These are phyloP conservation scores for Crataegus laevigata DNA, from an alignment of 306 rosid genomes.

Conservation along the genomic window DNA sequence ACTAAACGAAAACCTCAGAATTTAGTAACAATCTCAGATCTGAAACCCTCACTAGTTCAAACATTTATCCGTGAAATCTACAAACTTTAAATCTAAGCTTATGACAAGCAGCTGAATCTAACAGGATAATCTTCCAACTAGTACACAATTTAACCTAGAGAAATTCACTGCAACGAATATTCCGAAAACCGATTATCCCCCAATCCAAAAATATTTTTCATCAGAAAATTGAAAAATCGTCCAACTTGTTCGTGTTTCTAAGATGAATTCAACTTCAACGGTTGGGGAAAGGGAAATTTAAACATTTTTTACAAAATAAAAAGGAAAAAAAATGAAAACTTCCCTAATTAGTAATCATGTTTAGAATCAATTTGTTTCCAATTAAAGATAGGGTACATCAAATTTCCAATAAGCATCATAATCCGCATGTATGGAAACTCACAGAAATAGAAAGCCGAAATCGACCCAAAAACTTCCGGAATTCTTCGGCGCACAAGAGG, in stretches of 20 bases:
- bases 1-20: background rate
- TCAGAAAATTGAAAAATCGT: background rate
- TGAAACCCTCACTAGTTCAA: background rate
- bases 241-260: background rate
- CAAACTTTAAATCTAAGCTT: background rate
- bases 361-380: background rate
- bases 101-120: background rate
- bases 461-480: background rate
- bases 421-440: slow-evolving; percentile 1
- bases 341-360: background rate
- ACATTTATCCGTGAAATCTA: background rate
- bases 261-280: background rate
- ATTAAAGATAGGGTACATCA: background rate
- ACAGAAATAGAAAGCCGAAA: slow-evolving; percentile 3
- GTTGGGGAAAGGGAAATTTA: background rate
- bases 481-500: background rate
- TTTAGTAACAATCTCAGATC: background rate
- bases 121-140: background rate
- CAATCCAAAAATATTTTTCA: background rate
- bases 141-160: background rate
- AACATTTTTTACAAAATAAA: background rate
- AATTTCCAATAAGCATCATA: background rate
- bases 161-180: background rate
- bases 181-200: background rate
- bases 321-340: background rate